A percentile compares a stretch with the other conserved stretches of the same genome.
phyloP scores from a whole-genome alignment of 164 flowering plant genomes.

The Tetrastigma voinierianum region DNA sequence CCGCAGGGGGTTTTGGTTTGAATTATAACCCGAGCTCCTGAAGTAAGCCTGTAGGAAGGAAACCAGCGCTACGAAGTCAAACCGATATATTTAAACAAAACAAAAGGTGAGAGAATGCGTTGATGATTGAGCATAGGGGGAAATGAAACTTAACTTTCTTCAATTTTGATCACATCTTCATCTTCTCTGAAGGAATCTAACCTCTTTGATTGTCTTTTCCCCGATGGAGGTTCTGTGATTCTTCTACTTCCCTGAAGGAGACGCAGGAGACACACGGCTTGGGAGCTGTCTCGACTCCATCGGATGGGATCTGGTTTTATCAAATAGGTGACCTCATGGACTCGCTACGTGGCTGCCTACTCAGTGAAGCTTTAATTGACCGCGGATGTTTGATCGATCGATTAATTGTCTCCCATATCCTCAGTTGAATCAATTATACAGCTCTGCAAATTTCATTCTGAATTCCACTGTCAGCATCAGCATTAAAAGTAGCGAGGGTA shows the following conservation, averaged over 20 bases:
- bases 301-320: conserved; percentile 67
- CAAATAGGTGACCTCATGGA: conserved; percentile 75
- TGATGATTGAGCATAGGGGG: neutral
- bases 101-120: too few relatives aligned
- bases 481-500: neutral
- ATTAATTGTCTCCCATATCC: conserved; percentile 43
- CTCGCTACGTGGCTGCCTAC: conserved; percentile 66
- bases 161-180: conserved; percentile 66
- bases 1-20: conserved; percentile 53
- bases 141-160: conserved; percentile 82
- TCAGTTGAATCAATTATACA: conserved; percentile 37
- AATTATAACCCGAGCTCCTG: conserved; percentile 98
- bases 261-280: conserved; percentile 13
- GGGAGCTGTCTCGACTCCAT: conserved; percentile 36
- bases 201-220: conserved; percentile 39
- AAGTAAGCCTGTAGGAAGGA: conserved; percentile 79
- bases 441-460: conserved; percentile 47
- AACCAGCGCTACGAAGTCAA: too few relatives aligned
- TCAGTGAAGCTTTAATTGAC: conserved; percentile 60
- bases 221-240: conserved; percentile 40
- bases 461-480: neutral
- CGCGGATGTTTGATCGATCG: conserved; percentile 61
- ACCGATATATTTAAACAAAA: too few relatives aligned
- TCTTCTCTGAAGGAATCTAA: conserved; percentile 62
- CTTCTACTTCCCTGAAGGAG: conserved; percentile 62